Conservation (phyloP, 2,329 filamentous ascomycete species). For the Fonsecaea monophora region DNA sequence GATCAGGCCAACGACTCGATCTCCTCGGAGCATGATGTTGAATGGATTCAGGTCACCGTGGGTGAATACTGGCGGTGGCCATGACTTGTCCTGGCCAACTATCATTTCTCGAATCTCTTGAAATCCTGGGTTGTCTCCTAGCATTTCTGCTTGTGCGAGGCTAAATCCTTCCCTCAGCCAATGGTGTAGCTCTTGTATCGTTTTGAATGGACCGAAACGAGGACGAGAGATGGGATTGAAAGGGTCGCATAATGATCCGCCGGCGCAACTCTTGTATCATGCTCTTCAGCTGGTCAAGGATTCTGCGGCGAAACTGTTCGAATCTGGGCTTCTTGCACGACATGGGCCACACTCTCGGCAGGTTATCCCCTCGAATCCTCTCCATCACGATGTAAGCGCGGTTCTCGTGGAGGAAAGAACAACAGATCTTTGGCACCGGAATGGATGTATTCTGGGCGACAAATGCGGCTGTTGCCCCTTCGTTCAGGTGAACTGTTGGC, state of each 20-base stretch:
- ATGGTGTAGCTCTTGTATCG: constrained; percentile 46
- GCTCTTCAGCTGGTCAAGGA: constrained; percentile 30
- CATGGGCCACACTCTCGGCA: constrained; percentile 38
- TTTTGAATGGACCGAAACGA: constrained; percentile 46
- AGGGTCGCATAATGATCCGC: constrained; percentile 42
- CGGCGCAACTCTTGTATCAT: constrained; percentile 35
- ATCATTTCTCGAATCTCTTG: constrained; percentile 46
- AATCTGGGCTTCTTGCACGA: neutral
- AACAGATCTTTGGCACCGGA: constrained; percentile 56
- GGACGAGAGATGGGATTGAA: constrained; percentile 36
- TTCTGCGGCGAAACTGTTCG: constrained; percentile 18
- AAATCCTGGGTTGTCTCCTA: constrained; percentile 37
- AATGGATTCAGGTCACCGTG: constrained; percentile 40
- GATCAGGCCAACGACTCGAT: constrained; percentile 55
- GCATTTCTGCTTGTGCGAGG: constrained; percentile 34
- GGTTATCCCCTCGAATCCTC: constrained; percentile 43
- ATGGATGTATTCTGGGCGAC: constrained; percentile 52
- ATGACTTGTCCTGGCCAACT: constrained; percentile 46
- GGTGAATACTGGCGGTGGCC: constrained; percentile 50
- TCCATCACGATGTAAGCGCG: constrained; percentile 58
- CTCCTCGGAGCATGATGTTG: constrained; percentile 46
- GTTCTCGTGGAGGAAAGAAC: constrained; percentile 51
- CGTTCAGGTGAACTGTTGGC: constrained; percentile 44
- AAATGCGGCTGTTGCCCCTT: constrained; percentile 52
- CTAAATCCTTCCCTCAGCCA: constrained; percentile 42